Evolutionary conservation across 2,329 filamentous ascomycete genomes (phyloP).

Genomic region (Aspergillus awamori): DNA sequence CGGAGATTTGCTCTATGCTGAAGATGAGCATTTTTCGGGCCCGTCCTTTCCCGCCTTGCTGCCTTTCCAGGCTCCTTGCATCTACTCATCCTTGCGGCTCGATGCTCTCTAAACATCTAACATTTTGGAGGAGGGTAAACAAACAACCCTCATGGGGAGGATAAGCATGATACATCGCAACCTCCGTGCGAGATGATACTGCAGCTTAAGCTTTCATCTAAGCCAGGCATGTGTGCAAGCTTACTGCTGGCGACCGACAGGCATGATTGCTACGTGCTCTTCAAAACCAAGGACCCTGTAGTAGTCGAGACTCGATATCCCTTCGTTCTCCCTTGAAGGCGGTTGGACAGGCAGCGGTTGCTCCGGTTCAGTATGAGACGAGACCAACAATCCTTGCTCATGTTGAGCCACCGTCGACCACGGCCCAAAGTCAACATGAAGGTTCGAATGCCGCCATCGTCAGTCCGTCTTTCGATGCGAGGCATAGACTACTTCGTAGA

Average conservation of each 20-base stretch:
- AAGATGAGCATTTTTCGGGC: constrained; percentile 1
- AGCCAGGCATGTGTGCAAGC: constrained; percentile 4
- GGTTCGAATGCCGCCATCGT: neutral
- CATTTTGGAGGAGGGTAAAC: neutral
- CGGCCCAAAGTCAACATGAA: neutral
- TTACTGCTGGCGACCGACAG: neutral
- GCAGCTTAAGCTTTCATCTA: constrained; percentile 4
- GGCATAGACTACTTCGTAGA: neutral
- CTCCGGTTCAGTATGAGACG: neutral
- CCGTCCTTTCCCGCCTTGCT: constrained; percentile 11
- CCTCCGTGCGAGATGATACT: neutral
- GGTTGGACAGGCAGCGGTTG: constrained; percentile 2
- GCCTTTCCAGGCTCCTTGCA: constrained; percentile 31
- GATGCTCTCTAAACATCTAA: constrained; percentile 5
- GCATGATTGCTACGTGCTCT: neutral
- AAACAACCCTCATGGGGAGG: neutral
- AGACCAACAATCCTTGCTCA: constrained; percentile 2
- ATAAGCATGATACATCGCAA: constrained; percentile 5
- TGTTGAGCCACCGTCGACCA: neutral
- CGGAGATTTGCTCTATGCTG: neutral
- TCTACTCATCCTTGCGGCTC: constrained; percentile 28
- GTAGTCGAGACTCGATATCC: neutral
- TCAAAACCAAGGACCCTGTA: neutral
- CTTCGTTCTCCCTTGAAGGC: constrained; percentile 4
- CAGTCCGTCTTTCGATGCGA: neutral